Evolutionary conservation across 108 stramenopile genomes (phyloP), one percentile per base, ranked within the genome.

Genomic region (Hondaea fermentalgiana): DNA sequence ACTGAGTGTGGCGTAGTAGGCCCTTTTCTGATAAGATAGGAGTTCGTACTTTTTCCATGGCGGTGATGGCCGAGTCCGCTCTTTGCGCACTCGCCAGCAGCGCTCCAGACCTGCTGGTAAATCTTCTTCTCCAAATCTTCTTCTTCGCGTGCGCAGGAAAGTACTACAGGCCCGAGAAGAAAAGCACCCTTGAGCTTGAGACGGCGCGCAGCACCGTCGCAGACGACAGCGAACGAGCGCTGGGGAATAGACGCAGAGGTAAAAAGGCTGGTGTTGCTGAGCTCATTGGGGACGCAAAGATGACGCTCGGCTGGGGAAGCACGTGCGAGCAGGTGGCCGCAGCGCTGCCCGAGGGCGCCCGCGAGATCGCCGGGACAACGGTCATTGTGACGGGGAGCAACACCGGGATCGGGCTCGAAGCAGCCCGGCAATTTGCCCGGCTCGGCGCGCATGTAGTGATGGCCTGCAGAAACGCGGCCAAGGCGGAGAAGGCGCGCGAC

Each of bases 371-470:
- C 53, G 88, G 90, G 45, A 92, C 64, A 23, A 90, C 92, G 57
- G 88, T 96, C 0, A 57, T 96, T 44, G 93, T 97, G 47, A 97
- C 97, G 43, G 97, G 97, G 12, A 95, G 92, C 6, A 93, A 90
- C 44, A 91, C 94, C 45, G 97, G 97, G 47, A 89, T 96, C 72
- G 97, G 96, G 12, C 88, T 96, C 35, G 97, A 97, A 90, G 96
- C 97, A 10, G 93, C 94, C n/a, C 60, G 90, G 35, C 92, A 94
- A 89, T 88, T 98, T 44, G 94, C 94, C 19, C 55, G 72, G 64
- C 88, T 88, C 72, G 96, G 96, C 60, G 96, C 95, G 12, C 95
- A 92, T 25, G 92, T 97, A 0, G 89, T 96, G 5, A 12, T 83
- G 49, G 49, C 76, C n/a, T 83, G 76, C 76, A 47, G 76, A 12